Percentiles rank a stretch among this genome's conserved stretches.
These are phyloP conservation scores for Vitis hybrid DNA, from an alignment of 177 flowering plant species.

Conservation along the genomic window DNA sequence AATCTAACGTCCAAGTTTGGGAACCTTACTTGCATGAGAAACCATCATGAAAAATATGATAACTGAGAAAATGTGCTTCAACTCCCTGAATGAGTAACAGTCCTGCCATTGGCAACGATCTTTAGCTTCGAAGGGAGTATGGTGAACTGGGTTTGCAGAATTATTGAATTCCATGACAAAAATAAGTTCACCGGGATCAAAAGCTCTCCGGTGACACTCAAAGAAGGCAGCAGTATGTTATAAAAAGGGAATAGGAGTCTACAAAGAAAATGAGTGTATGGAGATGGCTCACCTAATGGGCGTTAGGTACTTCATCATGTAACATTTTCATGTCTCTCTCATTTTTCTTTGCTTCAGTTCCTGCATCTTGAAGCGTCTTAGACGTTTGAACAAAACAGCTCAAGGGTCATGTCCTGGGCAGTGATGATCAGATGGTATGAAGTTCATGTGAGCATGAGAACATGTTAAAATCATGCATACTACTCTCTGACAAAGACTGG, in stretches of 20 bases:
- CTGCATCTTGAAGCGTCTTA: constrained; percentile 7
- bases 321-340: background rate
- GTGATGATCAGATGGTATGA: background rate
- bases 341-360: background rate
- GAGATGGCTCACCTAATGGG: constrained; percentile 8
- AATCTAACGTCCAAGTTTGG: no score
- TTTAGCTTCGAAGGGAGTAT: background rate
- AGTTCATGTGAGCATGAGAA: no score
- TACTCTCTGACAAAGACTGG: background rate
- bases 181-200: background rate
- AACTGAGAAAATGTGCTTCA: background rate
- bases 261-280: background rate
- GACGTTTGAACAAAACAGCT: constrained; percentile 4
- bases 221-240: background rate
- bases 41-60: background rate
- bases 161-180: background rate
- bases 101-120: background rate
- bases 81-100: background rate
- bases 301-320: constrained; percentile 3
- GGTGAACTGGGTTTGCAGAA: constrained; percentile 3
- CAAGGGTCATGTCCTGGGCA: background rate
- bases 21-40: background rate
- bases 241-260: no score
- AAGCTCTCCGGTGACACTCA: background rate
- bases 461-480: no score